Evolutionary conservation across 1,284 basidiomycete genomes (phyloP).

Genomic region (Moesziomyces sp.): DNA sequence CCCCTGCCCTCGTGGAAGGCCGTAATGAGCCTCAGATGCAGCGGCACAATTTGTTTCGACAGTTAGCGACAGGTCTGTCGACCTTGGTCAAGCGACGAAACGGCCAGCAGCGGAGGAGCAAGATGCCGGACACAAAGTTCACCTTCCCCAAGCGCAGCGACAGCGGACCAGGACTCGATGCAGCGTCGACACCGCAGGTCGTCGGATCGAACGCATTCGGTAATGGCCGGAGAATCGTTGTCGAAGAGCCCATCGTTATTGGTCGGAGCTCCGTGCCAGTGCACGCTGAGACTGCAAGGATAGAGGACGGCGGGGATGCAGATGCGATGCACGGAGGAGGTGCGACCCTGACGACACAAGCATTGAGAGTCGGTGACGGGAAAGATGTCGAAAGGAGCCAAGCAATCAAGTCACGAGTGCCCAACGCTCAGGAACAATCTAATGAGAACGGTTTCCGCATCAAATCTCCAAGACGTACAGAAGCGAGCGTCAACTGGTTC

Average conservation of each 20-base stretch:
- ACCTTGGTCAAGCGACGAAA: background rate
- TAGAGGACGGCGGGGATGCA: background rate
- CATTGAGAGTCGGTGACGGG: too few species aligned
- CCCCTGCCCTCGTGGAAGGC: constrained; percentile 7
- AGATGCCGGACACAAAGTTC: background rate
- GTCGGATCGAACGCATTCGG: background rate
- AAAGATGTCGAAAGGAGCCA: too few species aligned
- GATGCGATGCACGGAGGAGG: background rate
- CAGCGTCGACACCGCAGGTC: background rate
- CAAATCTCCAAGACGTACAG: too few species aligned
- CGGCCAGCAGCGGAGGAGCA: background rate
- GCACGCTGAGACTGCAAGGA: background rate
- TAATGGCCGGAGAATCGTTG: constrained; percentile 19
- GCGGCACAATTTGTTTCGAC: constrained; percentile 1
- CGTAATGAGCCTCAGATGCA: background rate
- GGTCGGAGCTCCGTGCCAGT: constrained; percentile 6
- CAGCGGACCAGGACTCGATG: background rate
- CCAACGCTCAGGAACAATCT: too few species aligned
- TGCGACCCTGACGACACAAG: too few species aligned
- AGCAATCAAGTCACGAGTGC: too few species aligned
- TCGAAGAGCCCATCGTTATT: constrained; percentile 33
- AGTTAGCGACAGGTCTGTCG: constrained; percentile 1
- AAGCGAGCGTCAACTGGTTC: too few species aligned
- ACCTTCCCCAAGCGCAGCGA: background rate
- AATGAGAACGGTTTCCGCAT: too few species aligned